Evolutionary conservation across 768 basidiomycete species (phyloP).

Genomic region (Candolleomyces eurysporus): DNA sequence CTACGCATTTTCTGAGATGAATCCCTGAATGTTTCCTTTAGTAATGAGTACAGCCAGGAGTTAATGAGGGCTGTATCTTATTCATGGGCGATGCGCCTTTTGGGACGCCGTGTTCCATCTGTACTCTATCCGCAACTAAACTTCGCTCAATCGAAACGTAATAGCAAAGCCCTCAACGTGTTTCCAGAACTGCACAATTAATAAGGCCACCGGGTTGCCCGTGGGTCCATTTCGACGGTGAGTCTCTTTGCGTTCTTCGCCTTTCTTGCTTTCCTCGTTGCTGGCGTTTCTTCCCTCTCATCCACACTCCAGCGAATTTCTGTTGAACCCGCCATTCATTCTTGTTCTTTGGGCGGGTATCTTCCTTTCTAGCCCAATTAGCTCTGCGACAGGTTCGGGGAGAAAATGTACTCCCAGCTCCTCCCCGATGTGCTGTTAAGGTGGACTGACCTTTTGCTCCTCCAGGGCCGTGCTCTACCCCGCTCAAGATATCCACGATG

Average conservation of each 20-base stretch:
- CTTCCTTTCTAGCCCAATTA: neutral
- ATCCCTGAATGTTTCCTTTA: neutral
- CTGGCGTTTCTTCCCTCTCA: slow-evolving; percentile 18
- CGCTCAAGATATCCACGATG: slow-evolving; percentile 22
- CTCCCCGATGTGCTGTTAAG: neutral
- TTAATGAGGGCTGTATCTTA: neutral
- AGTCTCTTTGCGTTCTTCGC: slow-evolving; percentile 15
- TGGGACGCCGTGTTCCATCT: neutral
- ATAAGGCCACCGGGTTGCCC: slow-evolving; percentile 26
- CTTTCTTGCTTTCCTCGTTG: slow-evolving; percentile 18
- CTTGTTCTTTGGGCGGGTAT: neutral
- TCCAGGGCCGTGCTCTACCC: slow-evolving; percentile 22
- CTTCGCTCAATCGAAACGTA: slow-evolving; percentile 5
- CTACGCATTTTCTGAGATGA: neutral
- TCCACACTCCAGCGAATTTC: neutral
- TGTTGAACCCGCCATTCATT: neutral
- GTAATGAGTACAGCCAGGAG: neutral
- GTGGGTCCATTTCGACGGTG: slow-evolving; percentile 19
- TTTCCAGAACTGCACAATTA: slow-evolving; percentile 26
- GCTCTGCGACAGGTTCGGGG: neutral
- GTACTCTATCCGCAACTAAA: neutral
- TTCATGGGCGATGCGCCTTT: neutral
- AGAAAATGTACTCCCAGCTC: neutral
- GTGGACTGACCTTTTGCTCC: slow-evolving; percentile 1
- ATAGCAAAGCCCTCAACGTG: slow-evolving; percentile 4